Percentiles rank a stretch among this genome's conserved stretches.
Conservation (phyloP, 108 stramenopile species). For the Skeletonema tropicum region DNA sequence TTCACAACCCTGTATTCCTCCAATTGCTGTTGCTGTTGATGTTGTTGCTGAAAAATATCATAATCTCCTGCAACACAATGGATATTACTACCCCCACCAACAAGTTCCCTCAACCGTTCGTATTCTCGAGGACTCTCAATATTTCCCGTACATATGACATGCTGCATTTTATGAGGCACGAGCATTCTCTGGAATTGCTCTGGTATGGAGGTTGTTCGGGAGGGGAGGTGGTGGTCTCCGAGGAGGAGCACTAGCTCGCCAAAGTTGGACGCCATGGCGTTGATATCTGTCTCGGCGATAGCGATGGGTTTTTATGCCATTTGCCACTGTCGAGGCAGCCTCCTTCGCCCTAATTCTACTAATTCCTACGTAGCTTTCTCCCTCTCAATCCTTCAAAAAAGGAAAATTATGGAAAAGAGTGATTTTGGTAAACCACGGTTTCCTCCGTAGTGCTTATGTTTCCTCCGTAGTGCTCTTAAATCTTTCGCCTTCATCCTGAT, state of each 20-base stretch:
- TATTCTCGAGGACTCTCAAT: constrained; percentile 83
- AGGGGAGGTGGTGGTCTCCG: constrained; percentile 96
- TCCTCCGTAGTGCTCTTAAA: no score
- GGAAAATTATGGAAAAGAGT: no score
- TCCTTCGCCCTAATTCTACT: no score
- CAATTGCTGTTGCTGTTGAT: not conserved
- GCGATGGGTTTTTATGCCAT: no score
- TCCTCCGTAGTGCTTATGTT: no score
- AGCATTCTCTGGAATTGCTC: constrained; percentile 97
- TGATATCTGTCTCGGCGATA: constrained; percentile 58
- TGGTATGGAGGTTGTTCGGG: constrained; percentile 87
- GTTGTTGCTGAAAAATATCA: constrained; percentile 44
- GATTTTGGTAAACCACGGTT: no score
- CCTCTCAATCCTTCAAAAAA: no score
- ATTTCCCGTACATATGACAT: constrained; percentile 98
- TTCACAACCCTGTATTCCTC: constrained; percentile 90
- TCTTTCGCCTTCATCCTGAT: no score
- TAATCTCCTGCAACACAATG: constrained; percentile 93
- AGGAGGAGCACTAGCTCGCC: constrained; percentile 91
- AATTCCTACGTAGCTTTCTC: no score
- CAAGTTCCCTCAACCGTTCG: constrained; percentile 84
- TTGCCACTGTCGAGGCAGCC: no score
- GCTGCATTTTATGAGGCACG: constrained; percentile 98
- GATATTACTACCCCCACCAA: constrained; percentile 77
- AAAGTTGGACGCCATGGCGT: constrained; percentile 82